These are phyloP conservation scores for Kodamaea kaohsiungensis DNA, from an alignment of 805 yeast genomes.

Conservation along the genomic window DNA sequence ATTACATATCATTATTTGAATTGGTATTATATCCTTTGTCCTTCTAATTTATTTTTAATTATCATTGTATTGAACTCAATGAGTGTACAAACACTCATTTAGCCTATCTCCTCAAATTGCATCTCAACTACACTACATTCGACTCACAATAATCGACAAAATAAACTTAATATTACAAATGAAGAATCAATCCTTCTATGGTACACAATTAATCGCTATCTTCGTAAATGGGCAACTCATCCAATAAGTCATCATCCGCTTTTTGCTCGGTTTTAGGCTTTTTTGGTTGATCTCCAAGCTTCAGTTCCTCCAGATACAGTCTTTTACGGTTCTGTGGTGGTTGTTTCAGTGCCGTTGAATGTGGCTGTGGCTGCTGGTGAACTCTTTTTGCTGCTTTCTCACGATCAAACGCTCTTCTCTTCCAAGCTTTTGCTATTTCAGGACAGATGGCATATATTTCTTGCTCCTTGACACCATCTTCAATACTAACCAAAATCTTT, in stretches of 20 bases:
- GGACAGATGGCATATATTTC: slow-evolving; percentile 64
- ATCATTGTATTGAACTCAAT: background rate
- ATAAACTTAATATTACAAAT: slow-evolving; percentile 1
- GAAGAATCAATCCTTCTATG: slow-evolving; percentile 4
- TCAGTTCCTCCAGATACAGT: slow-evolving; percentile 11
- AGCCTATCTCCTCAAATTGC: too few relatives aligned
- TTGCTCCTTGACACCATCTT: slow-evolving; percentile 80
- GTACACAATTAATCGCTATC: slow-evolving; percentile 32
- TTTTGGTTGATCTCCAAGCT: slow-evolving; percentile 6
- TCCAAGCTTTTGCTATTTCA: slow-evolving; percentile 62
- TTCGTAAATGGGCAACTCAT: slow-evolving; percentile 42
- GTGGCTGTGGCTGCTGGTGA: slow-evolving; percentile 4
- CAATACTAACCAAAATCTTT: slow-evolving; percentile 79
- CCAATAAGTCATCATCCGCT: slow-evolving; percentile 20
- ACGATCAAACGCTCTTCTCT: slow-evolving; percentile 50
- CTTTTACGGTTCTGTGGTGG: slow-evolving; percentile 7
- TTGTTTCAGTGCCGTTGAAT: slow-evolving; percentile 7
- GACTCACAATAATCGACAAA: background rate
- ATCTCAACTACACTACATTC: too few relatives aligned
- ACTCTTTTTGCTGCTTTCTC: slow-evolving; percentile 15
- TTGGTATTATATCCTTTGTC: too few relatives aligned
- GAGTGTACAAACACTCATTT: too few relatives aligned
- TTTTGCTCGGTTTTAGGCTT: slow-evolving; percentile 10
- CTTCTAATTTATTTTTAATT: too few relatives aligned
- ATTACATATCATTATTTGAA: too few relatives aligned